These are phyloP conservation scores for Scheffersomyces coipomensis DNA, from an alignment of 805 yeast species.

Conservation along the genomic window DNA sequence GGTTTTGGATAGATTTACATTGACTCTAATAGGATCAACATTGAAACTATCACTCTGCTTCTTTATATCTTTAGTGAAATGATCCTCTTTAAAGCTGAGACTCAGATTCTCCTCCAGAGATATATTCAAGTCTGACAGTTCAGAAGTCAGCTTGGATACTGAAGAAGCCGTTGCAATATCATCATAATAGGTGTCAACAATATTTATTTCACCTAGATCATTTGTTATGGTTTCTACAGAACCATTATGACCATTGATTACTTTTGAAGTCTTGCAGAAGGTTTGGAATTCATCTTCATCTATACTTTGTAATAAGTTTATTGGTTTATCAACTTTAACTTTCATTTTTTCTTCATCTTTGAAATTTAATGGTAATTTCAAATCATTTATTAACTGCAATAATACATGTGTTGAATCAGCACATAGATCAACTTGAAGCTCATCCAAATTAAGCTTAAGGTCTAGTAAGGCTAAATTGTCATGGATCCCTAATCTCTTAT, in stretches of 20 bases:
- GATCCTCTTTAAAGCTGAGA: slow-evolving; percentile 23
- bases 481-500: slow-evolving; percentile 15
- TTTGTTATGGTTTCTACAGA: slow-evolving; percentile 2
- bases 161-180: background rate
- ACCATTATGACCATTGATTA: slow-evolving; percentile 4
- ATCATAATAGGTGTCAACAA: slow-evolving; percentile 20
- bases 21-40: slow-evolving; percentile 23
- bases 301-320: slow-evolving; percentile 43
- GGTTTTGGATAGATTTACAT: slow-evolving; percentile 36
- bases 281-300: slow-evolving; percentile 30
- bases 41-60: background rate
- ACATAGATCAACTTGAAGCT: slow-evolving; percentile 56
- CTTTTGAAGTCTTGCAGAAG: slow-evolving; percentile 1
- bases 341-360: slow-evolving; percentile 60
- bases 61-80: slow-evolving; percentile 13
- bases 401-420: slow-evolving; percentile 84
- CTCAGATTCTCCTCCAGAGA: slow-evolving; percentile 2
- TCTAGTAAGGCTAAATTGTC: slow-evolving; percentile 32
- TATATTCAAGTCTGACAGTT: background rate
- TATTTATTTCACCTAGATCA: slow-evolving; percentile 2
- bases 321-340: slow-evolving; percentile 24
- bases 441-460: slow-evolving; percentile 49
- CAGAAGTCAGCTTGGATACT: background rate
- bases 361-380: slow-evolving; percentile 66
- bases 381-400: slow-evolving; percentile 63